Base-by-base conservation (phyloP, 495 filamentous ascomycete species). In the Hyaloscypha finlandica region DNA sequence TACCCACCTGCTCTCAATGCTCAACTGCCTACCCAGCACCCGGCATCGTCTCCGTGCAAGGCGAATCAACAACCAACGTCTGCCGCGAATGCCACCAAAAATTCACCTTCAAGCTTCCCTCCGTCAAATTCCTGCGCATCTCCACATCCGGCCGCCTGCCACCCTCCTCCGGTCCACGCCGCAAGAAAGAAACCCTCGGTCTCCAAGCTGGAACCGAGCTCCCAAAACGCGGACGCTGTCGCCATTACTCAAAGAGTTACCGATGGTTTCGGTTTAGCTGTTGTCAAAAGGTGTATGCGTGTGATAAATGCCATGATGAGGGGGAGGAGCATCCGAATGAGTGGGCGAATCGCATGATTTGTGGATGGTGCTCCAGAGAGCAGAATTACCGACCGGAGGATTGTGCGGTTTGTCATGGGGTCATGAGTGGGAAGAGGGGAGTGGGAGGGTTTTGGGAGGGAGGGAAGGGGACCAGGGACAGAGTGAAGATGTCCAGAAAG, bases 291-390 rank as follows among this genome's bases (percentile, higher is more conserved):
- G 83, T 95, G 12, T 91, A 90, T 68, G 83, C 91, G 4, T 97
- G 93, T 76, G 93, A 96, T 71, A 84, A 82, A 83, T 97, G 93
- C 75, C 93, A 97, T 70, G 92, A 97, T 71, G 84, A 77, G 16
- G 83, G 75, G 14, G 85, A 85, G 65, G 88, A 89, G 45, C 93
- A 97, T 75, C 81, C 83, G 0, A 89, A 90, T 65, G 93, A 96
- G 78, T 90, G 93, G 79, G 93, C 92, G 3, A 91, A 92, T 69
- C 79, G 92, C 51, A 97, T 97, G 93, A 86, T 97, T 29, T 97
- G 92, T 75, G 91, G 91, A 29, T 90, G 83, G 75, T 94, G 91
- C 73, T 91, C 88, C 16, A 78, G 93, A 59, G 93, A 97, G 79
- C 91, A 95, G 81, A 89, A 89, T 64, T 97, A 91, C 75, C 78